Percentiles rank a stretch among this genome's conserved stretches.
Conservation (phyloP, 768 basidiomycete genomes). For the Lactarius sanguifluus region DNA sequence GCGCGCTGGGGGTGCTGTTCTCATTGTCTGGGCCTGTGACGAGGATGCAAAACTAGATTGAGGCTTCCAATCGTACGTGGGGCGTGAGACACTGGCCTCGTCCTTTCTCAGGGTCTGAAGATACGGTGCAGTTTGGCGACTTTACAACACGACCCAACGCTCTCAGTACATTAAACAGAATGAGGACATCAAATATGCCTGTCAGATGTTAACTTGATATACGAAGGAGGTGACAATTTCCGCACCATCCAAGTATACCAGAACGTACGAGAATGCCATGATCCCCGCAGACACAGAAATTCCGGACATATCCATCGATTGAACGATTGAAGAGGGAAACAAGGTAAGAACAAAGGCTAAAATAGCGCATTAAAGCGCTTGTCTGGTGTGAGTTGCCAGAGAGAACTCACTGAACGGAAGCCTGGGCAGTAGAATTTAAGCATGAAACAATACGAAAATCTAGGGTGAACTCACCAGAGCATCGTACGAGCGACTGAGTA, state of each 20-base stretch:
- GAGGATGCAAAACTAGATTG: neutral
- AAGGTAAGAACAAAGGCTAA: conserved; percentile 60
- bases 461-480: conserved; percentile 55
- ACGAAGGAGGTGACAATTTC: conserved; percentile 41
- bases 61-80: conserved; percentile 6
- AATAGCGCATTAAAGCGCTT: conserved; percentile 16
- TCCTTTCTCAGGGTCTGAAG: conserved; percentile 10
- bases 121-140: neutral
- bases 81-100: neutral
- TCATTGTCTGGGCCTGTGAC: neutral
- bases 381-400: neutral
- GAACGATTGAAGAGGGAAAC: conserved; percentile 57
- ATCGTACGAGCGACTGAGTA: conserved; percentile 62
- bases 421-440: conserved; percentile 39
- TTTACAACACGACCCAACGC: conserved; percentile 56
- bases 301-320: conserved; percentile 50
- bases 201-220: conserved; percentile 12
- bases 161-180: conserved; percentile 70
- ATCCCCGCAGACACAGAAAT: conserved; percentile 46
- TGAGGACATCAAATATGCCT: conserved; percentile 64
- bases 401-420: conserved; percentile 54
- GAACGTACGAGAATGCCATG: conserved; percentile 48
- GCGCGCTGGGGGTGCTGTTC: conserved; percentile 5
- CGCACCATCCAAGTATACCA: conserved; percentile 24
- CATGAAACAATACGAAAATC: conserved; percentile 1